Evolutionary conservation across 768 basidiomycete genomes (phyloP), one percentile per base, ranked within the genome.

Genomic region (Pleurotus salmoneostramineus): DNA sequence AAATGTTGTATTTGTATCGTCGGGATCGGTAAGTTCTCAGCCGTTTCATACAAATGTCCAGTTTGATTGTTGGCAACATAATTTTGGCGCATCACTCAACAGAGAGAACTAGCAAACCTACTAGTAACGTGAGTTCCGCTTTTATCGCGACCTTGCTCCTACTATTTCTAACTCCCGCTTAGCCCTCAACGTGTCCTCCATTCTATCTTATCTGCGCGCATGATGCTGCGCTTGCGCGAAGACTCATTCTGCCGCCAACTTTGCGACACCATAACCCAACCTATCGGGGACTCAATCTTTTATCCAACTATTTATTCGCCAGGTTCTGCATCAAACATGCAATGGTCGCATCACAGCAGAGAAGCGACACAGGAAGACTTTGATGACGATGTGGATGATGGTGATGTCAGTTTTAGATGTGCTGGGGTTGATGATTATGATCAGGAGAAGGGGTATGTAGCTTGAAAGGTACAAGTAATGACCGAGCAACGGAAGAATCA

Each of bases 121-220:
- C 15, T 37, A n/a, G 27, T 35, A 6, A 37, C 50, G 32, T 37
- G 33, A 34, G n/a, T 37, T 15, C 50, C 14, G 14, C 34, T 15
- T 15, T 34, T 34, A 0, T 6, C 36, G 21, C 21, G 21, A 27
- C 12, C 14, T n/a, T 51, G 8, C 0, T 8, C n/a, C 0, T 5
- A 12, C 14, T 14, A 12, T 35, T n/a, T 50, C 1, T 32, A 34
- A 45, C 44, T 2, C 15, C 7, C 6, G 8, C 36, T 15, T 31
- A 57, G 56, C 17, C 36, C 35, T 31, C 56, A 57, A 50, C 56
- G 45, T 2, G 45, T 49, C 8, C 36, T 57, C 10, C 56, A 57
- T 37, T 40, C 43, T 2, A 50, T 57, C 21, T 40, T 57, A 35
- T 57, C 56, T 1, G 47, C 47, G 21, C 42, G 56, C 12, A 27